Percentiles rank a stretch among this genome's conserved stretches.
These are phyloP conservation scores for Lonicera japonica DNA, from an alignment of 129 eudicot species.

Conservation along the genomic window DNA sequence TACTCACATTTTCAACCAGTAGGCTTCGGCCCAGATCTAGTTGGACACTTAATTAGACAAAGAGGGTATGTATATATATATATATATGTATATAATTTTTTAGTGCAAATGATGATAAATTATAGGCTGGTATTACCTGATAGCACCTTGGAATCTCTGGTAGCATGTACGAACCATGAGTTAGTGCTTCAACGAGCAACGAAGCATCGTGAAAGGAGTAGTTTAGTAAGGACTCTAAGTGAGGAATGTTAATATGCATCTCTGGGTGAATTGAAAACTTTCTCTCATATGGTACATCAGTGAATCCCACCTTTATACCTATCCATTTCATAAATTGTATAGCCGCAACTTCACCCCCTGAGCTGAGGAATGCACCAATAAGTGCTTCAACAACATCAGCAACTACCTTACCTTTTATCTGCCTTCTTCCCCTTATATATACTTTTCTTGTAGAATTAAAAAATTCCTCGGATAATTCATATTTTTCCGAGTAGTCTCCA, in stretches of 20 bases:
- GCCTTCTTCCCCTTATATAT: conserved; percentile 27
- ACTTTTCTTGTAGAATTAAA: conserved; percentile 32
- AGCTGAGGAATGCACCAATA: conserved; percentile 65
- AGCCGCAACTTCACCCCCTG: conserved; percentile 76
- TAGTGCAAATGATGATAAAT: neutral
- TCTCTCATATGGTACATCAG: conserved; percentile 32
- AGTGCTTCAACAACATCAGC: conserved; percentile 92
- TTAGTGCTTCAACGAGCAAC: conserved; percentile 83
- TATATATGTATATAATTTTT: too few relatives aligned
- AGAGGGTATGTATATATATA: neutral
- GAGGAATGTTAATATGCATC: conserved; percentile 28
- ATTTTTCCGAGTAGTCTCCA: conserved; percentile 31
- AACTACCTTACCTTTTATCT: conserved; percentile 47
- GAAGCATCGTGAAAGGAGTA: conserved; percentile 62
- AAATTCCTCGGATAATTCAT: conserved; percentile 26
- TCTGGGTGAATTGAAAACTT: conserved; percentile 34
- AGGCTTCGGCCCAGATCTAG: too few relatives aligned
- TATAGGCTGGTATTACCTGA: conserved; percentile 42
- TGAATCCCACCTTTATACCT: conserved; percentile 60
- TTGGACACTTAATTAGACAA: too few relatives aligned
- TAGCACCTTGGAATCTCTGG: conserved; percentile 82
- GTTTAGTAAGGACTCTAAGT: conserved; percentile 40
- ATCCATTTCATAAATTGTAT: conserved; percentile 79
- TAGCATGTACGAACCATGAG: conserved; percentile 88
- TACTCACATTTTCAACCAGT: too few relatives aligned